Base-by-base conservation (phyloP, 495 filamentous ascomycete genomes). In the Hypoxylon perforatum region DNA sequence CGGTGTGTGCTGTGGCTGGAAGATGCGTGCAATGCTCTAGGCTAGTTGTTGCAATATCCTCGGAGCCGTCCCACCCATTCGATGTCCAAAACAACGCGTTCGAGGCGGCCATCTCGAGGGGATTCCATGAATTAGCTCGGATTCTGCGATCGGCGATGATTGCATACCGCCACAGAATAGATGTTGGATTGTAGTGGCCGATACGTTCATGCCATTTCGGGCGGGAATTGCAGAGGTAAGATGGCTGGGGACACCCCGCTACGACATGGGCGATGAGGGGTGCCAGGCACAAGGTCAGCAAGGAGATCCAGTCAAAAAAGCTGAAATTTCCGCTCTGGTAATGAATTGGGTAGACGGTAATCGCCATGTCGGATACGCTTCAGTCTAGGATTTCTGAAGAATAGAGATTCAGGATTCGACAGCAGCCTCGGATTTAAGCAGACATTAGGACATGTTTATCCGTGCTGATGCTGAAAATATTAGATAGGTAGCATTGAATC, bases 1-100 rank as follows among this genome's bases (percentile, higher is more conserved):
- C 41, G 14, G 48, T 28, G 4, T 44, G n/a, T 2, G 61, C 4
- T 11, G 22, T 30, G 2, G 58, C 48, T 5, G 69, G 66, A 9
- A 63, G 21, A 25, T 30, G 47, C 4, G 52, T 47, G 28, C 45
- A 52, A 23, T 56, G 50, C 6, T 36, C 9, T 33, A 54, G 49
- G 39, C 69, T 59, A 6, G 12, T 17, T 14, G 48, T 38, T 12
- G 65, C 61, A 57, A 76, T 70, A 25, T 65, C 65, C 53, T 74
- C 66, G 1, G 68, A 63, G 19, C 73, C 71, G 57, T 74, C 69
- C 71, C 71, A 76, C 5, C 73, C 71, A 15, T 58, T 9, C 4
- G 12, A 17, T 4, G 71, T 76, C 73, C 71, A 76, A 44, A 76
- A 74, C 14, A 65, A 33, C 12, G 63, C 65, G 46, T 76, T 74